Evolutionary conservation across 441 rosid species (phyloP).

Genomic region (Populus hybrid): DNA sequence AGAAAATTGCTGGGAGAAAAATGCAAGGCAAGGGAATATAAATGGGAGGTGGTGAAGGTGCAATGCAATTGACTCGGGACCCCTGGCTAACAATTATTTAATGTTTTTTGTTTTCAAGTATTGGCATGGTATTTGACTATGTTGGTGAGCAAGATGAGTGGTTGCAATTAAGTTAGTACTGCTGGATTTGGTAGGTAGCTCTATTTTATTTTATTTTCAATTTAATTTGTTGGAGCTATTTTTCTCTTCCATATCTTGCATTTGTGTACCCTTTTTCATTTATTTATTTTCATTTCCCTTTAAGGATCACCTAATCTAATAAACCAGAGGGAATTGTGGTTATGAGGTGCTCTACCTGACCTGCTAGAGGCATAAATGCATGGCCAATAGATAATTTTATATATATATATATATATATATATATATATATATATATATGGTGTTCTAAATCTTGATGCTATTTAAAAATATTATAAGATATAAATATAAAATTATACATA

Average conservation of each 20-base stretch:
- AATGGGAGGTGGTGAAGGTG: conserved; percentile 16
- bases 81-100: conserved; percentile 12
- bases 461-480: no score
- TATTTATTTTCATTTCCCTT: background rate
- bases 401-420: no score
- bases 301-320: background rate
- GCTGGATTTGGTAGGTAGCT: conserved; percentile 37
- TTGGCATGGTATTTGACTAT: conserved; percentile 45
- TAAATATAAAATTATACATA: no score
- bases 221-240: background rate
- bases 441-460: no score
- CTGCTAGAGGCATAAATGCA: background rate
- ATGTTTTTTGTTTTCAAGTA: background rate
- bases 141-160: conserved; percentile 59
- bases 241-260: background rate
- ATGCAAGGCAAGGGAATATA: conserved; percentile 17
- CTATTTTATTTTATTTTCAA: conserved; percentile 8
- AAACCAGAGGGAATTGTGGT: background rate
- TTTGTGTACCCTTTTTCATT: background rate
- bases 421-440: no score
- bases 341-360: background rate
- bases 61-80: conserved; percentile 16
- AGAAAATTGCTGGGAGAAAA: background rate
- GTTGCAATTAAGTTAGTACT: conserved; percentile 26
- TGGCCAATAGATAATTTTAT: no score